Conservation (phyloP, 139 green algal species). For the Pleodorina starrii region DNA sequence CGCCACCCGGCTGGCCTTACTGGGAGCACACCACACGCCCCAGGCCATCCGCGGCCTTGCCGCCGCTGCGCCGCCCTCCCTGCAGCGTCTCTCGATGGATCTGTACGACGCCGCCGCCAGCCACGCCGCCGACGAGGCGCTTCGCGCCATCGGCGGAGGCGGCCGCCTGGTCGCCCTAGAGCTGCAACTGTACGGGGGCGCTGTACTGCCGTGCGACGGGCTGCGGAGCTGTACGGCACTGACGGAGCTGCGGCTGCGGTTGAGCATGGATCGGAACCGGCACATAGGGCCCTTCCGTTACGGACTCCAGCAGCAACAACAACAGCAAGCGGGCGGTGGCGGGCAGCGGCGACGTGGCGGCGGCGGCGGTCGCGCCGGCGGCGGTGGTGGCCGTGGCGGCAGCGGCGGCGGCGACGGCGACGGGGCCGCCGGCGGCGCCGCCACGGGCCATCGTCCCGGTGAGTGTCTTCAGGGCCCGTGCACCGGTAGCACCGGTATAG, state of each 20-base stretch:
- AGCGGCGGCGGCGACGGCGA: too few species aligned
- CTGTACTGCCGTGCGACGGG: conserved; percentile 13
- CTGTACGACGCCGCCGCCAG: conserved; percentile 11
- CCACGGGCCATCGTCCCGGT: too few species aligned
- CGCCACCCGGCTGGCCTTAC: not conserved
- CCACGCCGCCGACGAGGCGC: not conserved
- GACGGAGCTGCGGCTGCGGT: not conserved
- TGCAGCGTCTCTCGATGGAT: not conserved
- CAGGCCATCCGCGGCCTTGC: not conserved
- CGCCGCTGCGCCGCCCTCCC: not conserved
- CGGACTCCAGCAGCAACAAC: not conserved
- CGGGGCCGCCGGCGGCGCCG: too few species aligned
- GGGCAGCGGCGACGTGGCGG: not conserved
- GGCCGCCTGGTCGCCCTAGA: not conserved
- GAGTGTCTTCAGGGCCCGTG: too few species aligned
- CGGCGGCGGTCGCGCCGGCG: not conserved
- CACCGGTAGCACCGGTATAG: too few species aligned
- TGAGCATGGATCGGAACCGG: not conserved
- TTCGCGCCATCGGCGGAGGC: not conserved
- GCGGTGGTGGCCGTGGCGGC: not conserved
- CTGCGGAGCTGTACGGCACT: not conserved
- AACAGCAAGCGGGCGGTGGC: too few species aligned
- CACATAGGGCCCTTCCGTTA: conserved; percentile 27
- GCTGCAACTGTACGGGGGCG: not conserved
- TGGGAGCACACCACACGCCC: not conserved